Conservation (phyloP, 129 eudicot genomes). For the Erigeron canadensis region DNA sequence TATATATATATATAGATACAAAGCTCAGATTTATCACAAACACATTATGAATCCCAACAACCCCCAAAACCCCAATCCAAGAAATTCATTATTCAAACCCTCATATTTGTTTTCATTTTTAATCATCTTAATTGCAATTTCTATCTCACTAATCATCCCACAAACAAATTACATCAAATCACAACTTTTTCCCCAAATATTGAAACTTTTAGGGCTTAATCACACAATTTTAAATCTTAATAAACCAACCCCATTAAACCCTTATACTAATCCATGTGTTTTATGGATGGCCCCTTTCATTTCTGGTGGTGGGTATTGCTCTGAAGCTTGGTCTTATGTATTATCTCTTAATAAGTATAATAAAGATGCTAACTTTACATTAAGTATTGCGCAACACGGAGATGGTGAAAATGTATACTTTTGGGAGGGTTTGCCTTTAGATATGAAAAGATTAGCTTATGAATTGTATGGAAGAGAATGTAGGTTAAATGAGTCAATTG, state of each 20-base stretch:
- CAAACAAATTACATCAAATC: constrained; percentile 28
- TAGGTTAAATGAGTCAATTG: constrained; percentile 49
- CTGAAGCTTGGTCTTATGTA: constrained; percentile 89
- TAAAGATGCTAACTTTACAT: constrained; percentile 33
- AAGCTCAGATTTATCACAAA: not conserved
- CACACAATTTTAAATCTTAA: constrained; percentile 29
- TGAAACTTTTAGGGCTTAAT: constrained; percentile 24
- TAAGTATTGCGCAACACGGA: constrained; percentile 66
- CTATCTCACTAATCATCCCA: constrained; percentile 42
- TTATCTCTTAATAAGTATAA: constrained; percentile 44
- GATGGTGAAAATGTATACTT: constrained; percentile 48
- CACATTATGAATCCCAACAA: constrained; percentile 35
- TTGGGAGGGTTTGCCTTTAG: constrained; percentile 76
- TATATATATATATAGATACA: constrained; percentile 17
- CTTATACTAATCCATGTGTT: constrained; percentile 47
- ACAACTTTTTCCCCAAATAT: constrained; percentile 14
- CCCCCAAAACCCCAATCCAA: constrained; percentile 29
- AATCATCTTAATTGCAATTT: constrained; percentile 49
- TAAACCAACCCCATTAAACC: not conserved
- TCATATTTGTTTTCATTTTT: constrained; percentile 38
- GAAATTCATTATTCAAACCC: constrained; percentile 35
- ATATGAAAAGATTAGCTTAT: constrained; percentile 50
- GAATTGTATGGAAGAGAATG: constrained; percentile 51
- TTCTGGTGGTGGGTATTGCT: constrained; percentile 88
- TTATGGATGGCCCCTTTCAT: constrained; percentile 88